Evolutionary conservation across 306 rosid species (phyloP).

Genomic region (Crataegus laevigata): DNA sequence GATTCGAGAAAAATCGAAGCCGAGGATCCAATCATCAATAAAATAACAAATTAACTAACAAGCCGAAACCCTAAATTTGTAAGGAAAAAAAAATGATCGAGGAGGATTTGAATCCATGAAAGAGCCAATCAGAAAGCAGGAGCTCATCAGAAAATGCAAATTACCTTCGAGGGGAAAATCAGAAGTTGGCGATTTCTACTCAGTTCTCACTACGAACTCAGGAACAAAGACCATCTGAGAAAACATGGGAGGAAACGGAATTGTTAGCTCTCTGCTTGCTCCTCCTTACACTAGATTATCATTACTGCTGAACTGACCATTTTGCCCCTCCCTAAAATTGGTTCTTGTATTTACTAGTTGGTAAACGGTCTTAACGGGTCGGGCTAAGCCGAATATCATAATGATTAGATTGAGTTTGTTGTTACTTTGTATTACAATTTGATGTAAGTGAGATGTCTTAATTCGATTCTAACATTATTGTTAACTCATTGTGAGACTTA

Average conservation of each 20-base stretch:
- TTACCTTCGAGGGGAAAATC: conserved; percentile 4
- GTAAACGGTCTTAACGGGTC: no score
- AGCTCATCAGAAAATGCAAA: neutral
- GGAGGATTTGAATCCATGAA: neutral
- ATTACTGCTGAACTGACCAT: neutral
- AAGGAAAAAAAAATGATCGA: neutral
- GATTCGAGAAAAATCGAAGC: neutral
- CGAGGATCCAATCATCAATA: conserved; percentile 5
- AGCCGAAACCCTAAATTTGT: conserved; percentile 1
- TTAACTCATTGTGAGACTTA: no score
- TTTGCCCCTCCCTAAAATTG: neutral
- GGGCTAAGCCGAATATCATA: no score
- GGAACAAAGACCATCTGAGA: neutral
- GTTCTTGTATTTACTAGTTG: no score
- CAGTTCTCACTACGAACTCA: neutral
- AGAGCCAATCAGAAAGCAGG: neutral
- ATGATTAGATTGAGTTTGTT: no score
- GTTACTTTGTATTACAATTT: no score
- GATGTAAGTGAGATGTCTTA: no score
- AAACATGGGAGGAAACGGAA: neutral
- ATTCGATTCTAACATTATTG: no score
- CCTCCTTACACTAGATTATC: neutral
- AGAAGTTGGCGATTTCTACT: neutral
- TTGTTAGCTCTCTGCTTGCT: neutral
- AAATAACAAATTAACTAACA: neutral